Evolutionary conservation across 202 grass and related monocot genomes (phyloP), one percentile per base, ranked within the genome.

Genomic region (Zizania palustris): DNA sequence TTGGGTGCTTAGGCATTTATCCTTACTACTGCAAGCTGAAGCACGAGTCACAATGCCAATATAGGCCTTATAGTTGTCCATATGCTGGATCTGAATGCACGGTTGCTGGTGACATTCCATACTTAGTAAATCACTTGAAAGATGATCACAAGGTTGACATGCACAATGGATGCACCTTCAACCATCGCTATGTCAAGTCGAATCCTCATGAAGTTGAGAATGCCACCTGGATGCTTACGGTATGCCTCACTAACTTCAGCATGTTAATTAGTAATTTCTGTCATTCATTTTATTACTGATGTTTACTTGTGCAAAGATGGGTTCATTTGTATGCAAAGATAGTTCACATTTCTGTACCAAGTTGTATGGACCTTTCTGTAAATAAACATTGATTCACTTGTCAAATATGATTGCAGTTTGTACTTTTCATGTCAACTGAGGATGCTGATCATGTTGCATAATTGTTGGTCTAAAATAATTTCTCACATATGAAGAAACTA

Each of bases 101-200:
- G 41, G 96, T 90, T 79, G 80, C 69, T 51, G 96, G 96, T 84
- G 92, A 89, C 75, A 90, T 99, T 83, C 78, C 91, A 35, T 89
- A 92, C 59, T 87, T 99, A 77, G 96, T 99, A 61, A 88, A 85
- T 72, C 96, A 99, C 66, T 76, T 99, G 61, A 99, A 94, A 85
- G 96, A 95, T 81, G 92, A 99, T 76, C 96, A 98, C 84, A 98
- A 98, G 83, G 96, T 98, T 49, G 96, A 98, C 72, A 98, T 98
- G 96, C 96, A 95, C 71, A 94, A 76, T 22, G 96, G 96, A 67
- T 88, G 91, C 80, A 88, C 87, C 37, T 98, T 98, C 72, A 98
- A 95, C 86, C 96, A 98, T 73, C 89, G 91, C n/a, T 98, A 98
- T 77, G 96, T 98, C 15, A 98, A 98, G 67, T 81, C 91, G 64